Conservation (phyloP, 257 asterid genomes). For the Solanum sejunctum region DNA sequence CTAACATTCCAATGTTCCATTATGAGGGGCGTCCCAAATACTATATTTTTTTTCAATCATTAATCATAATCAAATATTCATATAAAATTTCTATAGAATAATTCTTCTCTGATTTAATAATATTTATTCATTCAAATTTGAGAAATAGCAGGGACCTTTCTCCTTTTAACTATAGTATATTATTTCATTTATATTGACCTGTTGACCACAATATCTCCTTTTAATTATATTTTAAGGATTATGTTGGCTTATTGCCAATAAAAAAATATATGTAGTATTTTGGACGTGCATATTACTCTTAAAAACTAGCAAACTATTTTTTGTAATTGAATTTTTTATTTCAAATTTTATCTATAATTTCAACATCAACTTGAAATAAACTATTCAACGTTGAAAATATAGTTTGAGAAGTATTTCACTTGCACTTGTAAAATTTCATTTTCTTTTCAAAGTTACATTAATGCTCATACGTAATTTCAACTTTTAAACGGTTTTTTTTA, state of each 20-base stretch:
- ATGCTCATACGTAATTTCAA: too few relatives aligned
- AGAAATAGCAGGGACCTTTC: neutral
- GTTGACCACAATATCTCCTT: neutral
- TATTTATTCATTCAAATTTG: neutral
- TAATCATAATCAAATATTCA: neutral
- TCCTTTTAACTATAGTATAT: neutral
- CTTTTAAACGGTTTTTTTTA: too few relatives aligned
- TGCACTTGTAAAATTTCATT: too few relatives aligned
- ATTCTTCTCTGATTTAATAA: neutral
- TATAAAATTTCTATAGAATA: neutral
- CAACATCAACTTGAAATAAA: neutral
- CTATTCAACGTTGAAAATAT: too few relatives aligned
- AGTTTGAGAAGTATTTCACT: neutral
- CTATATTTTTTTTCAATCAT: neutral
- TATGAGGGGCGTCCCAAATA: constrained; percentile 19
- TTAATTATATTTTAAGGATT: neutral
- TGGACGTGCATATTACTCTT: neutral
- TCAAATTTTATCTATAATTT: neutral
- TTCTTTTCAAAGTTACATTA: too few relatives aligned
- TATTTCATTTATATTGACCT: neutral
- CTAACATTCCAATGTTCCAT: neutral
- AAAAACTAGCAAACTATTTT: neutral
- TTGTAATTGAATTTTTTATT: neutral
- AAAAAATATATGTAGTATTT: neutral
- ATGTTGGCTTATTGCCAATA: neutral